phyloP scores from a whole-genome alignment of 805 yeast species.

The Priceomyces melissophilus region DNA sequence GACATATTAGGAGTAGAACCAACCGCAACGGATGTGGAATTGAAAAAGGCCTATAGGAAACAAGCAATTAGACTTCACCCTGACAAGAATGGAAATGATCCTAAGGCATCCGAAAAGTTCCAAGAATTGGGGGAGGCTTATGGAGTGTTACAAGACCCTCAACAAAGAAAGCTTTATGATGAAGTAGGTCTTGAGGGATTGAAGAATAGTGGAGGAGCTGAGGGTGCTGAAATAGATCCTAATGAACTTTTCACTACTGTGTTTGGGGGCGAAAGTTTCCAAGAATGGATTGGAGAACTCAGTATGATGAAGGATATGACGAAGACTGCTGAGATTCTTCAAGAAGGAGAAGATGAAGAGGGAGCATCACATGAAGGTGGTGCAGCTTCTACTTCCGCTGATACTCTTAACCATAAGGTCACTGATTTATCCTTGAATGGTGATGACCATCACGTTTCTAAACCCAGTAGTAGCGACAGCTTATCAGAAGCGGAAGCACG shows the following conservation, averaged over 20 bases:
- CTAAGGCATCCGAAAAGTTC: conserved; percentile 81
- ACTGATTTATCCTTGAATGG: conserved; percentile 11
- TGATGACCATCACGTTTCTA: conserved; percentile 2
- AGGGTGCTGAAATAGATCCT: conserved; percentile 73
- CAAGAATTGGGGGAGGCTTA: conserved; percentile 69
- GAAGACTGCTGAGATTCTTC: conserved; percentile 50
- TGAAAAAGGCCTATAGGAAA: conserved; percentile 90
- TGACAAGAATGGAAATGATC: conserved; percentile 94
- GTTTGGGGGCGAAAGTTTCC: conserved; percentile 80
- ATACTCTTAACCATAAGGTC: conserved; percentile 7
- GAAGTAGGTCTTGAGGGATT: conserved; percentile 61
- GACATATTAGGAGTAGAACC: conserved; percentile 69
- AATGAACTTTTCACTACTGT: conserved; percentile 77
- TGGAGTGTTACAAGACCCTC: conserved; percentile 74
- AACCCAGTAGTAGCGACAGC: background rate
- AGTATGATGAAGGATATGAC: conserved; percentile 73
- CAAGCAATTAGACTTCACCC: conserved; percentile 90
- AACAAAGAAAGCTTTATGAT: conserved; percentile 71
- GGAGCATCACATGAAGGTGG: conserved; percentile 8
- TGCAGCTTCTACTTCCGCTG: conserved; percentile 2
- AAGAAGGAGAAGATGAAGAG: conserved; percentile 36
- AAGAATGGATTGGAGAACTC: conserved; percentile 80
- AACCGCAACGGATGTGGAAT: conserved; percentile 73
- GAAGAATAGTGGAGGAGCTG: conserved; percentile 63
- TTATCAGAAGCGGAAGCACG: conserved; percentile 20